Conservation (phyloP, 306 rosid species). For the Prinsepia uniflora region DNA sequence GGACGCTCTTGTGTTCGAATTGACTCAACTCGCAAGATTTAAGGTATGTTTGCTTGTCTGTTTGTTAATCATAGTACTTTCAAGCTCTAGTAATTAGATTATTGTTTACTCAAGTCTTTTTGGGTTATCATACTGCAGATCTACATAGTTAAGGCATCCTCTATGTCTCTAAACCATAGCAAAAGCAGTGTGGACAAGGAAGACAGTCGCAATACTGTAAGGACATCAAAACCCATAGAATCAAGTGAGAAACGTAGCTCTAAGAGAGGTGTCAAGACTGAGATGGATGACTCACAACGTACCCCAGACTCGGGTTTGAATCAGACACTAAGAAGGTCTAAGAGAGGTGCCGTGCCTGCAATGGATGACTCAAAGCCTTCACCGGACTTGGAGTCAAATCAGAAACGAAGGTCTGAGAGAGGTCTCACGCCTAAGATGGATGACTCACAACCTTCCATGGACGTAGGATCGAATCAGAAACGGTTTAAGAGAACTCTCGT, state of each 20-base stretch:
- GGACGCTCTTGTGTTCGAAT: slow-evolving; percentile 72
- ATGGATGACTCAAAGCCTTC: slow-evolving; percentile 24
- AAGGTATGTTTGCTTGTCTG: no score
- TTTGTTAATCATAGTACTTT: neutral
- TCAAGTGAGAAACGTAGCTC: slow-evolving; percentile 11
- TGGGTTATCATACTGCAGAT: neutral
- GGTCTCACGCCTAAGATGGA: slow-evolving; percentile 7
- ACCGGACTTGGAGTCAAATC: slow-evolving; percentile 20
- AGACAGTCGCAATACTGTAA: neutral
- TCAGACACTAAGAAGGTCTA: slow-evolving; percentile 11
- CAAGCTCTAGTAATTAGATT: neutral
- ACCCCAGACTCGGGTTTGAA: slow-evolving; percentile 21
- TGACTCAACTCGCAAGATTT: slow-evolving; percentile 11
- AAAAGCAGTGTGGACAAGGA: neutral
- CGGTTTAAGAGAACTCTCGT: slow-evolving; percentile 14
- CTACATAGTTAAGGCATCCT: neutral
- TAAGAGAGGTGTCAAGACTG: slow-evolving; percentile 3
- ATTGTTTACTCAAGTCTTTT: no score
- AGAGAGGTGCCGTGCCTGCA: slow-evolving; percentile 17
- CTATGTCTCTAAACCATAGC: neutral
- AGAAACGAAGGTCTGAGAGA: slow-evolving; percentile 17
- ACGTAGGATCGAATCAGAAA: slow-evolving; percentile 17
- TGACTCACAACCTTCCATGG: slow-evolving; percentile 26
- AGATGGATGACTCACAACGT: neutral
- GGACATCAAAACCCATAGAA: slow-evolving; percentile 11